These are phyloP conservation scores for Tinospora cordifolia DNA, from an alignment of 164 flowering plant genomes.

Conservation along the genomic window DNA sequence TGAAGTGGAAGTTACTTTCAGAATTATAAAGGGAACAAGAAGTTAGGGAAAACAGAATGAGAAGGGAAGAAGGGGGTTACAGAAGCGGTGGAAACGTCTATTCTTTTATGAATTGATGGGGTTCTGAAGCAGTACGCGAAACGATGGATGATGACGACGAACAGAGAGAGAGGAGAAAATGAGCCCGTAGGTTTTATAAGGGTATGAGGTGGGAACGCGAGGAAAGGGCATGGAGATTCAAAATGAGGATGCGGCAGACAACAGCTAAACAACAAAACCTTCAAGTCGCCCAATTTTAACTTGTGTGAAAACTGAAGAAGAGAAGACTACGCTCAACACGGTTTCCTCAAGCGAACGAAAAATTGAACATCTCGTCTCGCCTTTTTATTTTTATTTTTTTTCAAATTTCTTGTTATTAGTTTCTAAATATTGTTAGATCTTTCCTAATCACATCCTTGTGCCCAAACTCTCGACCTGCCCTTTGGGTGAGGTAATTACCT, in stretches of 20 bases:
- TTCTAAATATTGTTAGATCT: too few relatives aligned
- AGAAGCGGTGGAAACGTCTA: background rate
- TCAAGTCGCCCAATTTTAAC: background rate
- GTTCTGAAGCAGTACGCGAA: background rate
- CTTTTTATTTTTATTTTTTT: too few relatives aligned
- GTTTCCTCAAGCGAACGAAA: too few relatives aligned
- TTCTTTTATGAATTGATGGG: background rate
- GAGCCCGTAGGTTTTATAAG: background rate
- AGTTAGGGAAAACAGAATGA: background rate
- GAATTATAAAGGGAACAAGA: background rate
- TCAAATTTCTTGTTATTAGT: too few relatives aligned
- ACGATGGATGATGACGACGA: too few relatives aligned
- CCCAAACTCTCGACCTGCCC: too few relatives aligned
- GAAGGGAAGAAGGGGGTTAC: background rate
- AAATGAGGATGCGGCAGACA: constrained; percentile 17
- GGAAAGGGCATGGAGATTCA: constrained; percentile 6
- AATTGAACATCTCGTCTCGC: too few relatives aligned
- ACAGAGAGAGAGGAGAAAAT: background rate
- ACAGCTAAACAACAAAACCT: constrained; percentile 15
- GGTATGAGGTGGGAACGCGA: constrained; percentile 7
- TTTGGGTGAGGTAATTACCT: too few relatives aligned
- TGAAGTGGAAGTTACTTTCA: background rate
- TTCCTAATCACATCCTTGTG: too few relatives aligned
- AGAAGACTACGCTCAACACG: too few relatives aligned
- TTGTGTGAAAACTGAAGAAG: background rate